Evolutionary conservation across 1,139 yeast genomes (phyloP).

Genomic region (Chernovozyma aurita): DNA sequence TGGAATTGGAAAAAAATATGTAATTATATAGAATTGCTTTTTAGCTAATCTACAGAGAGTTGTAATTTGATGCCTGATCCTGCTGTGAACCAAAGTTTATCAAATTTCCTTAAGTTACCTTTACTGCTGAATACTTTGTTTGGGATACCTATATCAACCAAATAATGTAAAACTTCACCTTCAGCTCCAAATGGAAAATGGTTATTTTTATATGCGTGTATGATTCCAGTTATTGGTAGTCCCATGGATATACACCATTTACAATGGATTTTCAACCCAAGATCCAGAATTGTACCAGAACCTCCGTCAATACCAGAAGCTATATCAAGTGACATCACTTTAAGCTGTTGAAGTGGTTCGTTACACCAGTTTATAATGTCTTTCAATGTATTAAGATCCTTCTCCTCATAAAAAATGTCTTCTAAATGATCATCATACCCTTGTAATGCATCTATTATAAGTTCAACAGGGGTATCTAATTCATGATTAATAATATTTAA

Average conservation of each 20-base stretch:
- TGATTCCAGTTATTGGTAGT: slow-evolving; percentile 64
- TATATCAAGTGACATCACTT: slow-evolving; percentile 68
- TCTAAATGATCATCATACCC: slow-evolving; percentile 73
- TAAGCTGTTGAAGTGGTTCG: slow-evolving; percentile 39
- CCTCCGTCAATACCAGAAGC: slow-evolving; percentile 87
- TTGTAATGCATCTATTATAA: slow-evolving; percentile 76
- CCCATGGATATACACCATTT: slow-evolving; percentile 68
- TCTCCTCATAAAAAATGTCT: slow-evolving; percentile 35
- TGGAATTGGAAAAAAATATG: too few species aligned
- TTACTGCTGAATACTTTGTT: slow-evolving; percentile 38
- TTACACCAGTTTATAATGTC: slow-evolving; percentile 69
- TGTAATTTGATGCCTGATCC: slow-evolving; percentile 29
- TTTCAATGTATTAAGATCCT: slow-evolving; percentile 40
- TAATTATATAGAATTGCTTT: not conserved
- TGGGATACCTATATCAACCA: slow-evolving; percentile 77
- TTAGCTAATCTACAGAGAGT: slow-evolving; percentile 10
- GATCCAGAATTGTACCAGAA: slow-evolving; percentile 53
- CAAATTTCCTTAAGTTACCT: slow-evolving; percentile 41
- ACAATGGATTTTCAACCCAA: slow-evolving; percentile 28
- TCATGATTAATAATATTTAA: slow-evolving; percentile 33
- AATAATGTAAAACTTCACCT: slow-evolving; percentile 47
- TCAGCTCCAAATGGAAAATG: slow-evolving; percentile 28
- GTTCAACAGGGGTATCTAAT: slow-evolving; percentile 70
- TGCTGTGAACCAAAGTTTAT: slow-evolving; percentile 40
- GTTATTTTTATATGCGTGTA: slow-evolving; percentile 56